phyloP scores from a whole-genome alignment of 2,329 filamentous ascomycete genomes.

The Ophiostoma montium region DNA sequence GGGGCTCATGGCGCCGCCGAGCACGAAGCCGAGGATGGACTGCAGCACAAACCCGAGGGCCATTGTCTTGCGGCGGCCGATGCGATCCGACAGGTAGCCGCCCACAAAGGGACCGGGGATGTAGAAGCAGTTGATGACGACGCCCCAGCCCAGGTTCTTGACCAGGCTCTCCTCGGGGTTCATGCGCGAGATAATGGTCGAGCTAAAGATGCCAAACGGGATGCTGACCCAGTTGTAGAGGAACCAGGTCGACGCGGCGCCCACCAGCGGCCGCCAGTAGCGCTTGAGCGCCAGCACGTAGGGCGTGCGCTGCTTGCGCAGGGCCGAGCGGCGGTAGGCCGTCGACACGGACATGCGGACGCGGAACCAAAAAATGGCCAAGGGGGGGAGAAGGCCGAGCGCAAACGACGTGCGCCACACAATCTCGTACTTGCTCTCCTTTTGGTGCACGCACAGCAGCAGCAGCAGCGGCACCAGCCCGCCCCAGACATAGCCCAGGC shows the following conservation, averaged over 20 bases:
- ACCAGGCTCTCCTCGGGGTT: constrained; percentile 27
- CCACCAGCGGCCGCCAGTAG: constrained; percentile 35
- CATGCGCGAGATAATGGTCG: constrained; percentile 32
- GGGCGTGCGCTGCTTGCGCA: constrained; percentile 26
- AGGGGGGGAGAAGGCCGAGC: not conserved
- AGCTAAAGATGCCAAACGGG: constrained; percentile 40
- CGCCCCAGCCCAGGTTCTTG: constrained; percentile 29
- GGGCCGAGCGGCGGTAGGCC: constrained; percentile 12
- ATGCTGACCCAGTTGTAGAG: constrained; percentile 29
- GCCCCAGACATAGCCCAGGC: constrained; percentile 2
- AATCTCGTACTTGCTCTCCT: constrained; percentile 1
- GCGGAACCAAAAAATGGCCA: constrained; percentile 19
- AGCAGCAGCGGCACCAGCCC: not conserved
- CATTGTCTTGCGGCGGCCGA: constrained; percentile 36
- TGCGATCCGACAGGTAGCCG: constrained; percentile 32
- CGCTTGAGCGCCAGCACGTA: constrained; percentile 32
- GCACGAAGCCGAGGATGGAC: constrained; percentile 32
- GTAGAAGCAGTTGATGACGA: constrained; percentile 36
- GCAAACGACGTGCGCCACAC: constrained; percentile 2
- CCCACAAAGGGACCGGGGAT: constrained; percentile 33
- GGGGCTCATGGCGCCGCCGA: constrained; percentile 30
- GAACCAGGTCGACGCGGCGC: constrained; percentile 35
- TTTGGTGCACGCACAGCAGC: not conserved
- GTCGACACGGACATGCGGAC: constrained; percentile 27
- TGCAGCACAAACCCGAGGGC: constrained; percentile 32